Conservation (phyloP, 2,329 filamentous ascomycete genomes). For the Moelleriella libera region DNA sequence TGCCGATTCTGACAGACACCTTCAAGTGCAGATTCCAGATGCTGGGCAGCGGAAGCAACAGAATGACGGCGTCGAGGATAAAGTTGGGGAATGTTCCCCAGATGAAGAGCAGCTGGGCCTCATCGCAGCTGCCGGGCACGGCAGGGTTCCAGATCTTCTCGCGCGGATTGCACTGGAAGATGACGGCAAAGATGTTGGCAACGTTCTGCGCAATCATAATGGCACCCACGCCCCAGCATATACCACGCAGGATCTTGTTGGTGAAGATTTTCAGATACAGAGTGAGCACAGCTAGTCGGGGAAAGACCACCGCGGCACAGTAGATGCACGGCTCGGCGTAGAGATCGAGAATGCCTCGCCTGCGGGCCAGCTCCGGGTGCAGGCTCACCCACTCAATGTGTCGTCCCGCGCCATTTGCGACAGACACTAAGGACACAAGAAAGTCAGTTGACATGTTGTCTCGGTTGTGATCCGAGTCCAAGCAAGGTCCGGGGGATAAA, state of each 20-base stretch:
- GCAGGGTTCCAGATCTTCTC: not conserved
- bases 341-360: not conserved
- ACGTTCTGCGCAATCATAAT: not conserved
- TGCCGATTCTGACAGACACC: not conserved
- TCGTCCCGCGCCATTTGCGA: not conserved
- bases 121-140: not conserved
- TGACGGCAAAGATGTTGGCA: not conserved
- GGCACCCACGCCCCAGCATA: not conserved
- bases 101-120: not conserved
- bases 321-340: not conserved
- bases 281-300: not conserved
- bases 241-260: not conserved
- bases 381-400: not conserved
- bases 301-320: not conserved
- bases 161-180: not conserved
- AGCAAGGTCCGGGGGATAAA: not conserved
- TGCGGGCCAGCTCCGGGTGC: not conserved
- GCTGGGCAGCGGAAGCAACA: not conserved
- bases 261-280: not conserved
- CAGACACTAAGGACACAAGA: not conserved
- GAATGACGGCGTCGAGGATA: not conserved
- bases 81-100: not conserved
- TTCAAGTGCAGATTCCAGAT: not conserved
- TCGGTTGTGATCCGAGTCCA: not conserved
- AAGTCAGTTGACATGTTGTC: not conserved